Base-by-base conservation (phyloP, 1,284 basidiomycete species). In the Trichosporon ovoides region DNA sequence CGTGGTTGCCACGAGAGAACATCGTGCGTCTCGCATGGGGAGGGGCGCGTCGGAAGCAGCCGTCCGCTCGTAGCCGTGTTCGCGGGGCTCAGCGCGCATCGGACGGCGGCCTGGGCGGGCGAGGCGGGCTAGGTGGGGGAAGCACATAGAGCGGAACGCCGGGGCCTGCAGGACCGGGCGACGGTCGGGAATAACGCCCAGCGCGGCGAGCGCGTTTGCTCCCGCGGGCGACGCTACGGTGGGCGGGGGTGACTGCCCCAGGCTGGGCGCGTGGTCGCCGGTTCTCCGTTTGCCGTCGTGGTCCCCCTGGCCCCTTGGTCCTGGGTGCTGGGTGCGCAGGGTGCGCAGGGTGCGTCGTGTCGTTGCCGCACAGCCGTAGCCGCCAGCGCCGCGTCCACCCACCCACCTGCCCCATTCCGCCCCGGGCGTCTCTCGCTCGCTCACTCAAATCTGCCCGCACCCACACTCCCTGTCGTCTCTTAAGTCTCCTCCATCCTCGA, bases 291-390 rank as follows among this genome's bases (percentile, higher is more conserved):
- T 48, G 43, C 43, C 43, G 43, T 18, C 28, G 13, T 37, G 35
- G 43, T 24, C 40, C 22, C 16, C 5, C 7, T 28, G 40, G 12
- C 22, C 40, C 40, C 22, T 46, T 35, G n/a, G n/a, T n/a, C n/a
- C 14, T 35, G n/a, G 14, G n/a, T 24, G 28, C 24, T 19, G n/a
- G 51, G 28, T 52, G 59, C n/a, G n/a, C n/a, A n/a, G n/a, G 59
- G 52, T 36, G 56, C 54, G 49, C 36, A 24, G 40, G 40, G 40
- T 46, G 40, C 22, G 40, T 24, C 22, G 14, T 46, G 40, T n/a
- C n/a, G 40, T 46, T 46, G 40, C 40, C 40, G 40, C 40, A 20
- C 5, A 14, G 36, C 36, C 36, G 36, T 16, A n/a, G 28, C 28
- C 28, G 52, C 52, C 52, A 40, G 37, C n/a, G 14, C 24, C 9